Evolutionary conservation across 2,329 filamentous ascomycete species (phyloP).

Genomic region (Monilinia vaccinii-corymbosi): DNA sequence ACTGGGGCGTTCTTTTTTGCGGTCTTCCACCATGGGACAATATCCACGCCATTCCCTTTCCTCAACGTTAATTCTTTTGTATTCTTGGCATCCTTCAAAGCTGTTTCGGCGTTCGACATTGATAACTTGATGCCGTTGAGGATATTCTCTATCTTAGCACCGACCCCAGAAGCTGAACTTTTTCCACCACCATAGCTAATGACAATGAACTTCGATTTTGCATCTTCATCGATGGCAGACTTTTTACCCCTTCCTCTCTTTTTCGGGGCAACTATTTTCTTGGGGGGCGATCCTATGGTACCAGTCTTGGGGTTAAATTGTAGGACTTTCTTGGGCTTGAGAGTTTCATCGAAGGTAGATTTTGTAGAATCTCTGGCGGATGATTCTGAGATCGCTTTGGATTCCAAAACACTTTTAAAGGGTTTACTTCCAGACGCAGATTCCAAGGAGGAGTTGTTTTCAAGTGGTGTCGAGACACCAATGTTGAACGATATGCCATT

Average conservation of each 20-base stretch:
- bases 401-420: not conserved
- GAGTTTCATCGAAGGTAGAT: not conserved
- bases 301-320: conserved; percentile 51
- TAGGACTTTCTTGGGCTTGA: conserved; percentile 41
- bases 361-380: not conserved
- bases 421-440: not conserved
- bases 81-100: not conserved
- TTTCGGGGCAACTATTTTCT: conserved; percentile 33
- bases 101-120: not conserved
- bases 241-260: conserved; percentile 11
- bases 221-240: conserved; percentile 29
- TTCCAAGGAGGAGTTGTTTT: not conserved
- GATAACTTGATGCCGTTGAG: conserved; percentile 29
- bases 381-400: not conserved
- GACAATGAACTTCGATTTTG: conserved; percentile 38
- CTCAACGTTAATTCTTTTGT: not conserved
- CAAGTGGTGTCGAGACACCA: not conserved
- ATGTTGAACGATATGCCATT: not conserved
- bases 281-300: conserved; percentile 52
- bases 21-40: conserved; percentile 12
- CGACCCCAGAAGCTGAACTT: conserved; percentile 39
- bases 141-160: conserved; percentile 54
- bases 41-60: not conserved
- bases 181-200: conserved; percentile 51
- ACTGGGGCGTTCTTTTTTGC: conserved; percentile 4